Conservation (phyloP, 2,329 filamentous ascomycete genomes). For the Penicillium crustosum region DNA sequence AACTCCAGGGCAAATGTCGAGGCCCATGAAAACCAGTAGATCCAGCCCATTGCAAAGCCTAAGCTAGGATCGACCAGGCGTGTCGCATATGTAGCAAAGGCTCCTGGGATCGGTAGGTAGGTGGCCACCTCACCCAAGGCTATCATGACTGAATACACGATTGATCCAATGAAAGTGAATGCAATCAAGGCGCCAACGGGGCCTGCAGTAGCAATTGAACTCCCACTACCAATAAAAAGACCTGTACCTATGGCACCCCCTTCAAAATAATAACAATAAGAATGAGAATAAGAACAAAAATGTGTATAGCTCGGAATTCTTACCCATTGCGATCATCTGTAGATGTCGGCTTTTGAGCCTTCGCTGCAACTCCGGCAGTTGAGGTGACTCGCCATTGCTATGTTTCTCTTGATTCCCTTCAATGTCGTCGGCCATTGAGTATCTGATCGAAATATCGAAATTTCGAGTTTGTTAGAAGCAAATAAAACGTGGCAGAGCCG, state of each 20-base stretch:
- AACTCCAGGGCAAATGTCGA: slow-evolving; percentile 11
- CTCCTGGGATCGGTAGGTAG: slow-evolving; percentile 8
- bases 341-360: slow-evolving; percentile 10
- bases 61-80: slow-evolving; percentile 8
- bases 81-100: slow-evolving; percentile 7
- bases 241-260: slow-evolving; percentile 10
- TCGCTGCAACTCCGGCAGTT: slow-evolving; percentile 6
- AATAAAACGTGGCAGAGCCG: background rate
- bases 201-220: slow-evolving; percentile 4
- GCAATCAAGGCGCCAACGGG: slow-evolving; percentile 8
- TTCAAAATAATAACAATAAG: background rate
- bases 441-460: background rate
- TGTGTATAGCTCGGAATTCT: background rate
- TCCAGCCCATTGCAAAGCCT: slow-evolving; percentile 11
- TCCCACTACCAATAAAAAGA: slow-evolving; percentile 7
- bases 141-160: slow-evolving; percentile 10
- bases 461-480: background rate
- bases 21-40: slow-evolving; percentile 69
- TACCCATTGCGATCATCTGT: slow-evolving; percentile 14
- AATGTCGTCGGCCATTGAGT: background rate
- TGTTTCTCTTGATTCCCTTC: slow-evolving; percentile 3
- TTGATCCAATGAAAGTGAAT: slow-evolving; percentile 6
- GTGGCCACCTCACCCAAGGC: slow-evolving; percentile 11
- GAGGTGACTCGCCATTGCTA: background rate
- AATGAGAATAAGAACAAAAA: background rate